phyloP scores from a whole-genome alignment of 768 basidiomycete genomes.

The Candolleomyces eurysporus region DNA sequence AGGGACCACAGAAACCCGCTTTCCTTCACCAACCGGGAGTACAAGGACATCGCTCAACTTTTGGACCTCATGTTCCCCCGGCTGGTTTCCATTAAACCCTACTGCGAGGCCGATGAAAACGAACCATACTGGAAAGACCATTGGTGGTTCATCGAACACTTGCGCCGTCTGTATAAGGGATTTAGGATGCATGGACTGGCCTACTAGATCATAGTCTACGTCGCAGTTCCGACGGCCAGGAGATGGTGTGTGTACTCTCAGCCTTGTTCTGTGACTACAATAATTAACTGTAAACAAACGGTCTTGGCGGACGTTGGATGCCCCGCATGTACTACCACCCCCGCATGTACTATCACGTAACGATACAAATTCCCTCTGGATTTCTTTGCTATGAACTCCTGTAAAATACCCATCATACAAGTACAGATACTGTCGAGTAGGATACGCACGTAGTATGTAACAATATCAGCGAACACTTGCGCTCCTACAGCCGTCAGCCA shows the following conservation, averaged over 20 bases:
- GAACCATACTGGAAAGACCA: neutral
- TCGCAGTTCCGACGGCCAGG: neutral
- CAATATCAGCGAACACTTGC: too few relatives aligned
- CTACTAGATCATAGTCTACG: neutral
- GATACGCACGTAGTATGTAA: too few relatives aligned
- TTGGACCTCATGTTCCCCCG: constrained; percentile 1
- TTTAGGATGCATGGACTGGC: neutral
- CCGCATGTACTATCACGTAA: too few relatives aligned
- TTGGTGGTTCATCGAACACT: constrained; percentile 2
- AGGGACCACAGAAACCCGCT: neutral
- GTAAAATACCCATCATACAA: too few relatives aligned
- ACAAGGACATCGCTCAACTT: constrained; percentile 1
- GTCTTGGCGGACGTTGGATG: too few relatives aligned
- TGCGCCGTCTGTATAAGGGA: neutral
- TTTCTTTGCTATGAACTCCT: too few relatives aligned
- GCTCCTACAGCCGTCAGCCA: too few relatives aligned
- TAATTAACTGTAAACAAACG: neutral
- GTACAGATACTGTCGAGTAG: too few relatives aligned
- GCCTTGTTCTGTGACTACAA: neutral
- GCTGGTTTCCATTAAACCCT: neutral
- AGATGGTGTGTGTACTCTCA: too few relatives aligned
- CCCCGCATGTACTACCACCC: too few relatives aligned
- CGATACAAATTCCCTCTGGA: too few relatives aligned
- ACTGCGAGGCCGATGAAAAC: neutral
- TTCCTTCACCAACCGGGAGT: neutral